phyloP scores from a whole-genome alignment of 805 yeast genomes.

The Zygoascus biomembranicola region DNA sequence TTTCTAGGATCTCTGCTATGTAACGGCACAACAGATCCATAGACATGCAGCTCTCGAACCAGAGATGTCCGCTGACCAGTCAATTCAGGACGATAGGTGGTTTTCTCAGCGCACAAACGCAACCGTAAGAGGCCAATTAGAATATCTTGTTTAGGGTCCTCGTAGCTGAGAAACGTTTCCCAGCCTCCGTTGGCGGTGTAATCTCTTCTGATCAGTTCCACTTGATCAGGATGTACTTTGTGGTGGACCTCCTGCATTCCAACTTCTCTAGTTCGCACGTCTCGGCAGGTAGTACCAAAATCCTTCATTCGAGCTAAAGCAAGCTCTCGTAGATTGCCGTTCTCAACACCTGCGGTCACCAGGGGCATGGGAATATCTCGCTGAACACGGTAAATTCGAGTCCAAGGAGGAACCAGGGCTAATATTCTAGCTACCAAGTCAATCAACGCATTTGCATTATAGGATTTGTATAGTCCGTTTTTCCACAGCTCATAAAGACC shows the following conservation, averaged over 20 bases:
- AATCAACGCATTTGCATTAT: slow-evolving; percentile 87
- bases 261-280: slow-evolving; percentile 95
- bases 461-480: slow-evolving; percentile 87
- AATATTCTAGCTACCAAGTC: slow-evolving; percentile 92
- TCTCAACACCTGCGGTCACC: slow-evolving; percentile 95
- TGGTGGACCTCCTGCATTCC: slow-evolving; percentile 98
- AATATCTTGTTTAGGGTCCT: slow-evolving; percentile 95
- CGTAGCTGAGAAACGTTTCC: slow-evolving; percentile 95
- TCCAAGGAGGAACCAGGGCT: slow-evolving; percentile 98
- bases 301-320: slow-evolving; percentile 98
- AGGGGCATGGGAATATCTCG: slow-evolving; percentile 99
- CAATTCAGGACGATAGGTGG: slow-evolving; percentile 87
- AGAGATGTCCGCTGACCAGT: slow-evolving; percentile 77
- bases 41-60: slow-evolving; percentile 95
- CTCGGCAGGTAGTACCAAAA: slow-evolving; percentile 92
- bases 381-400: slow-evolving; percentile 95
- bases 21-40: slow-evolving; percentile 94
- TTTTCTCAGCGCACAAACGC: slow-evolving; percentile 79
- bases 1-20: slow-evolving; percentile 96
- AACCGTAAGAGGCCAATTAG: slow-evolving; percentile 83
- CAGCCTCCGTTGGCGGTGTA: slow-evolving; percentile 97
- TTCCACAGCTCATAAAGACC: slow-evolving; percentile 97
- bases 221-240: slow-evolving; percentile 94
- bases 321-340: slow-evolving; percentile 90
- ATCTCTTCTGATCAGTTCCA: slow-evolving; percentile 89